Base-by-base conservation (phyloP, 768 basidiomycete genomes). In the Leccinum barrowsii region DNA sequence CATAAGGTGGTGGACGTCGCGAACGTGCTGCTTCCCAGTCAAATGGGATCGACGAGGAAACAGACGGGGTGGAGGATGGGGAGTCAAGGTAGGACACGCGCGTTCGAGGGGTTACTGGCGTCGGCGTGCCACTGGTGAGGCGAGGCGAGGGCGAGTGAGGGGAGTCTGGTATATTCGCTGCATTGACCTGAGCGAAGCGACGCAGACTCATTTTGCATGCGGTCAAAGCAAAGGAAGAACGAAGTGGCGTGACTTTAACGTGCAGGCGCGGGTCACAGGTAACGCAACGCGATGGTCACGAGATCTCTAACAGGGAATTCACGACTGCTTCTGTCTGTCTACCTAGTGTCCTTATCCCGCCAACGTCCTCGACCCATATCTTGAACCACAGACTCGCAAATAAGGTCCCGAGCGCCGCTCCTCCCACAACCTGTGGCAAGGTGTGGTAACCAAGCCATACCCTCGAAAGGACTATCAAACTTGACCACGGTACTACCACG, bases 21-120 rank as follows among this genome's bases (percentile, higher is more conserved):
- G 83, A 79, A n/a, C 87, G 79, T 12, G 85, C 92, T 0, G 92
- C 91, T 30, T 89, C 87, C 92, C 92, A 93, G 75, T 94, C 91
- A 65, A 94, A 94, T 1, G 91, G 88, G 8, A 80, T 72, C 7
- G 87, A 86, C 1, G 88, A 86, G 5, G 90, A 90, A 50, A 89
- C 78, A 3, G 91, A 92, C 4, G 89, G 85, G 0, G 87, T 85
- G 2, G 81, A 74, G 35, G 82, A 83, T 4, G 82, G 90, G 10
- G 82, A 88, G 44, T 85, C 77, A 70, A 85, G 72, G 65, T 78
- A 65, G 61, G 80, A 78, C 65, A 86, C 77, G 32, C 83, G 81
- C 13, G 74, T 62, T 69, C 75, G 69, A 68, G 81, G 74, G 3
- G 78, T 79, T 15, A 71, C 74, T 6, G 82, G 80, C 2, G 80